Percentiles rank a stretch among this genome's conserved stretches.
Conservation (phyloP, 148 eudicot species). For the Chenopodium formosanum region DNA sequence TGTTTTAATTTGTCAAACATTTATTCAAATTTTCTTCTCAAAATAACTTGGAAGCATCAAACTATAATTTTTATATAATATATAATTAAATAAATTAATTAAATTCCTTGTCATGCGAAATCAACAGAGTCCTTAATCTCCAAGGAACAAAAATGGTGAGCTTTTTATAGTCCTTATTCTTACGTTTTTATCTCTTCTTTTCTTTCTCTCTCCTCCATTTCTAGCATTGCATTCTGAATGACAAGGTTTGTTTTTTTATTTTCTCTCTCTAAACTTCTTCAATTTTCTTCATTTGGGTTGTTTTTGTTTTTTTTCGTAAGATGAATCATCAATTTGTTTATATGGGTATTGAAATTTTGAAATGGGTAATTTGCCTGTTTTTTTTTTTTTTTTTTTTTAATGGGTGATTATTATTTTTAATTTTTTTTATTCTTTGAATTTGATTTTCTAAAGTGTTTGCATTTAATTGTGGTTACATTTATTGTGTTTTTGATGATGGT, state of each 20-base stretch:
- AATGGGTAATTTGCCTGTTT: neutral
- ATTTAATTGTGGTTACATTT: constrained; percentile 12
- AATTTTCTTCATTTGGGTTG: neutral
- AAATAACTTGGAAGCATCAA: neutral
- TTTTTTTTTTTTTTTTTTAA: neutral
- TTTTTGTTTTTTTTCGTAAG: neutral
- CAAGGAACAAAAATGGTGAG: constrained; percentile 2
- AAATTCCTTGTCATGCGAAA: constrained; percentile 16
- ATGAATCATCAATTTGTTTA: constrained; percentile 10
- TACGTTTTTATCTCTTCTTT: neutral
- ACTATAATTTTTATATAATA: neutral
- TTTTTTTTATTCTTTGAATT: neutral
- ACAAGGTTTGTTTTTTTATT: constrained; percentile 2
- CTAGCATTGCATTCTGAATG: constrained; percentile 10
- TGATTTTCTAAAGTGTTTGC: neutral
- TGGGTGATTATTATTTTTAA: neutral
- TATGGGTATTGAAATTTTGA: neutral
- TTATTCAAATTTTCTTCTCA: neutral
- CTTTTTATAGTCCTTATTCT: constrained; percentile 23
- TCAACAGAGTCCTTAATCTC: constrained; percentile 17
- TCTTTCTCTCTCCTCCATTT: constrained; percentile 28
- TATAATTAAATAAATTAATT: neutral
- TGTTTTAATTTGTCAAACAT: neutral
- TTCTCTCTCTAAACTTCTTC: neutral
- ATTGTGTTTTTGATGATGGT: neutral